Evolutionary conservation across 192 early-diverging fungal species (phyloP), one percentile per base, ranked within the genome.

Genomic region (Linnemannia elongata): DNA sequence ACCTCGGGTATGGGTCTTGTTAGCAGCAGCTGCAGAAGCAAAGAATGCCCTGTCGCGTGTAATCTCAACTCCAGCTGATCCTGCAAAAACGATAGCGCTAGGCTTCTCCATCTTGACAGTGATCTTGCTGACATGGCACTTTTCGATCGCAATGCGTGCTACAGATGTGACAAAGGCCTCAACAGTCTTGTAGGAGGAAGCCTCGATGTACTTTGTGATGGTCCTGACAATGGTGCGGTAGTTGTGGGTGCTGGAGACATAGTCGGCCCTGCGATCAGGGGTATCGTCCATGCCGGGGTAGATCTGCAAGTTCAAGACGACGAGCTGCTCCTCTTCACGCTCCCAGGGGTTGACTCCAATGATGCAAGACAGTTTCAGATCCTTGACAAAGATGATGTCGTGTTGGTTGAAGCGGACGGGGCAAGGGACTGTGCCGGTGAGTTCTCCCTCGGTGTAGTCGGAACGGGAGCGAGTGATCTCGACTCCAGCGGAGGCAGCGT

Each of bases 331-430:
- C 89, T 97, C 96, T 79, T 97, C 95, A 33, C 98, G 91, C 88
- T 99, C 99, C 96, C 97, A 98, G 20, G 96, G 94, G 84, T 98
- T 97, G 17, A 99, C 95, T 35, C 99, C 99, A 66, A 99, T 95
- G 47, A 99, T 97, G 30, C 96, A 94, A 84, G 91, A 94, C 24
- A 97, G 89, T 20, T 88, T 89, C 69, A 99, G 89, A 78, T 94
- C 92, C 81, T 95, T 94, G 77, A 99, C 96, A 85, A 97, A 94
- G 47, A 98, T 95, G 54, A 90, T 87, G 85, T 99, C 98, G 30
- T 96, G 85, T 18, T 85, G 55, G 15, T 89, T 91, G 27, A 93
- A 85, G n/a, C 33, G 54, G 68, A 87, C 18, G 41, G 72, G 41
- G 83, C 90, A 13, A 85, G 89, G 44, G 7, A 78, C 78, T 1